Conservation (phyloP, 2,329 filamentous ascomycete genomes). For the Coniochaeta sp. region DNA sequence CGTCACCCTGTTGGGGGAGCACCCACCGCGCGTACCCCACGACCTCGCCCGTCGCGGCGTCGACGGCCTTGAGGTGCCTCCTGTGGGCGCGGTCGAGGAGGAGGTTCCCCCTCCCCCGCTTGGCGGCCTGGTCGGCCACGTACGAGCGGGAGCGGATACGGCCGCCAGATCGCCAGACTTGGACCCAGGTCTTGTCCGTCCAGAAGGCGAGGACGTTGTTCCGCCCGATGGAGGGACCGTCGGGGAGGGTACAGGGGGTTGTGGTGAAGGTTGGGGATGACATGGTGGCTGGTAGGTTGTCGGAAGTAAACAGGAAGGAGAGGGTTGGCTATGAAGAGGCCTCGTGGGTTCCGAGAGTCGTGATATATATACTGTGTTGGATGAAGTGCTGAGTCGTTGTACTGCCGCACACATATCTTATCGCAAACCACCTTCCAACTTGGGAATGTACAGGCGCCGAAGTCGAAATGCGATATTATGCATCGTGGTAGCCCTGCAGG, state of each 20-base stretch:
- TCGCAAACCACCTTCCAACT: too few species aligned
- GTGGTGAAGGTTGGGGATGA: background rate
- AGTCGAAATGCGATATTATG: too few species aligned
- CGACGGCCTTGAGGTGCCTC: constrained; percentile 16
- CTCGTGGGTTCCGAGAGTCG: too few species aligned
- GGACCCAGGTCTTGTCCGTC: background rate
- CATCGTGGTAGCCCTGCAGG: too few species aligned
- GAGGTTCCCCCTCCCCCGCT: constrained; percentile 9
- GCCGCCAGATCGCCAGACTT: background rate
- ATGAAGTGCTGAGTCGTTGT: too few species aligned
- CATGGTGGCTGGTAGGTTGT: too few species aligned
- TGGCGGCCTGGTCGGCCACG: background rate
- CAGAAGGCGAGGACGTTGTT: constrained; percentile 2
- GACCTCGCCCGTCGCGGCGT: constrained; percentile 11
- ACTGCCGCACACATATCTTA: too few species aligned
- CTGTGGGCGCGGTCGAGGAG: constrained; percentile 8
- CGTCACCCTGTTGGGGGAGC: constrained; percentile 9
- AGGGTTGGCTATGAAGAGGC: too few species aligned
- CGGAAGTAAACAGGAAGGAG: too few species aligned
- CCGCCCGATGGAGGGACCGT: background rate
- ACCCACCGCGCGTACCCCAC: constrained; percentile 16
- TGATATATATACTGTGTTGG: too few species aligned
- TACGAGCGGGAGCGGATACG: background rate
- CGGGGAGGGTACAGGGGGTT: background rate
- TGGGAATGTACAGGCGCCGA: too few species aligned